Conservation (phyloP, 106 monocot genomes). For the Alisma plantagoaquatica region DNA sequence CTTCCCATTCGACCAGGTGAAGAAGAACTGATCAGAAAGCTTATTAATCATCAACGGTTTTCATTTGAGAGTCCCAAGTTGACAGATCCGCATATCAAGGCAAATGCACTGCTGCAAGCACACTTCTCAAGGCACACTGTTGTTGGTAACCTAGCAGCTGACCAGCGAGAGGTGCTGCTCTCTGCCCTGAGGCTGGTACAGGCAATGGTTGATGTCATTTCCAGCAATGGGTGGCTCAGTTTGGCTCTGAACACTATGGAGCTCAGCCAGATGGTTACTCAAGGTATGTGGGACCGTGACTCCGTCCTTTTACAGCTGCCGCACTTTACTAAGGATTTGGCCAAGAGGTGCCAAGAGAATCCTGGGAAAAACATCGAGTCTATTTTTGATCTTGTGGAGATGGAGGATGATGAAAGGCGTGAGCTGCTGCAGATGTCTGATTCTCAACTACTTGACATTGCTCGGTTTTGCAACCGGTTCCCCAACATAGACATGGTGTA, state of each 20-base stretch:
- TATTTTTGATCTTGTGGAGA: slow-evolving; percentile 83
- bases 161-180: slow-evolving; percentile 80
- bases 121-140: slow-evolving; percentile 79
- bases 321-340: slow-evolving; percentile 80
- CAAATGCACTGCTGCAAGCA: slow-evolving; percentile 81
- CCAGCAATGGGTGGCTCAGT: slow-evolving; percentile 87
- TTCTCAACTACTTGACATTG: slow-evolving; percentile 67
- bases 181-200: slow-evolving; percentile 82
- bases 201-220: slow-evolving; percentile 97
- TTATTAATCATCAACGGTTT: slow-evolving; percentile 86
- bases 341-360: slow-evolving; percentile 81
- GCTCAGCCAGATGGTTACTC: slow-evolving; percentile 95
- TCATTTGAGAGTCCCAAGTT: slow-evolving; percentile 78
- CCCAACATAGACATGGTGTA: slow-evolving; percentile 92
- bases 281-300: slow-evolving; percentile 95
- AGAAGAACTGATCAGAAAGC: slow-evolving; percentile 63
- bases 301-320: slow-evolving; percentile 82
- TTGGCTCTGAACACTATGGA: slow-evolving; percentile 83
- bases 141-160: slow-evolving; percentile 73
- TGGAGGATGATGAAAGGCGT: slow-evolving; percentile 80
- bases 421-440: slow-evolving; percentile 87
- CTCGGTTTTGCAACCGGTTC: slow-evolving; percentile 87
- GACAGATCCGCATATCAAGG: slow-evolving; percentile 89
- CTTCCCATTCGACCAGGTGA: slow-evolving; percentile 89
- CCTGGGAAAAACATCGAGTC: slow-evolving; percentile 52